Conservation (phyloP, 2,329 filamentous ascomycete genomes). For the Graphilbum fragrans region DNA sequence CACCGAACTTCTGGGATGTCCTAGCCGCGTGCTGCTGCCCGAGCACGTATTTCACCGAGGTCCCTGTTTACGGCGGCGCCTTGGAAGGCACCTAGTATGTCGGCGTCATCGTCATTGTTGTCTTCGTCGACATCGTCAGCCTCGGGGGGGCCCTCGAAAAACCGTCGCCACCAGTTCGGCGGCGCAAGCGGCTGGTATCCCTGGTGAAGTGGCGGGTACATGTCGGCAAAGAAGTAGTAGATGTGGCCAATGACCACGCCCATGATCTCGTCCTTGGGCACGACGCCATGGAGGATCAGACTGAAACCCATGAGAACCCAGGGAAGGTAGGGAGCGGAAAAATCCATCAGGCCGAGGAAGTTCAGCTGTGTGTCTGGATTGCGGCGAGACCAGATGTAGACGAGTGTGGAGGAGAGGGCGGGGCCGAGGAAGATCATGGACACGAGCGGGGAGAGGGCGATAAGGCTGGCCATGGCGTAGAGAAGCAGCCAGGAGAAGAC, state of each 20-base stretch:
- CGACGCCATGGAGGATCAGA: slow-evolving; percentile 73
- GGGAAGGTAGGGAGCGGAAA: slow-evolving; percentile 86
- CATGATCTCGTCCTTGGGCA: slow-evolving; percentile 94
- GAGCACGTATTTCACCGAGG: slow-evolving; percentile 46
- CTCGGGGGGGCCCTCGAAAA: slow-evolving; percentile 52
- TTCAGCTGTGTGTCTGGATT: slow-evolving; percentile 88
- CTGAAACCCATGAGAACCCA: slow-evolving; percentile 95
- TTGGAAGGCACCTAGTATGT: slow-evolving; percentile 15
- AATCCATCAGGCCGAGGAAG: slow-evolving; percentile 78
- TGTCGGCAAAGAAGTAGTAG: slow-evolving; percentile 97
- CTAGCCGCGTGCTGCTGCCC: no score
- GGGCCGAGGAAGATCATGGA: slow-evolving; percentile 93
- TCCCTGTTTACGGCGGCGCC: slow-evolving; percentile 38
- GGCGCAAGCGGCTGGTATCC: slow-evolving; percentile 80
- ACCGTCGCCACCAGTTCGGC: slow-evolving; percentile 74
- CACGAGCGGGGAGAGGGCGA: slow-evolving; percentile 73
- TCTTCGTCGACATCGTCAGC: slow-evolving; percentile 31
- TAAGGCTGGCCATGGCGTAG: slow-evolving; percentile 69
- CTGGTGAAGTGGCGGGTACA: slow-evolving; percentile 83
- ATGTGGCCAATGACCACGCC: slow-evolving; percentile 90
- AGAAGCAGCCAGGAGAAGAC: slow-evolving; percentile 91
- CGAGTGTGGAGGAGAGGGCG: slow-evolving; percentile 79
- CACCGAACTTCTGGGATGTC: no score
- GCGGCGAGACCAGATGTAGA: slow-evolving; percentile 94
- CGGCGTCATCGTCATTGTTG: slow-evolving; percentile 34